phyloP scores from a whole-genome alignment of 2,329 filamentous ascomycete genomes.

The Talaromyces marneffei region DNA sequence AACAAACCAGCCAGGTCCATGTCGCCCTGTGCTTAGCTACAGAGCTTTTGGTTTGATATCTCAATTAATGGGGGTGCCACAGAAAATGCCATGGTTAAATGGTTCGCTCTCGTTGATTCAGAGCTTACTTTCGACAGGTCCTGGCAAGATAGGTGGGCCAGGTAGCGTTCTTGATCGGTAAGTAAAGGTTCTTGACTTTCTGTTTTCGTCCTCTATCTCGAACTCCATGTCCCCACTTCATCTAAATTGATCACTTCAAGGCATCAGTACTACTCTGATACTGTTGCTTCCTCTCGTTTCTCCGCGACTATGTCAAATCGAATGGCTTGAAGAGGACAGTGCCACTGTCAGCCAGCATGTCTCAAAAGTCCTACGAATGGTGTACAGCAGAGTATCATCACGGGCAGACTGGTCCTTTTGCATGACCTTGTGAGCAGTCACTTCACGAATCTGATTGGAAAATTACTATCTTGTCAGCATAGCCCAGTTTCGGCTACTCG shows the following conservation, averaged over 20 bases:
- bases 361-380: slow-evolving; percentile 1
- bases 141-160: slow-evolving; percentile 66
- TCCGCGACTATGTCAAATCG: neutral
- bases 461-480: slow-evolving; percentile 13
- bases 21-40: slow-evolving; percentile 65
- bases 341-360: neutral
- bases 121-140: slow-evolving; percentile 65
- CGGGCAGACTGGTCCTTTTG: neutral
- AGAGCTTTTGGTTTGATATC: slow-evolving; percentile 68
- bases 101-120: slow-evolving; percentile 71
- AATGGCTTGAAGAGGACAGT: neutral
- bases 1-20: slow-evolving; percentile 26
- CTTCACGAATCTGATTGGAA: slow-evolving; percentile 18
- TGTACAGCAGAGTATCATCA: neutral
- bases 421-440: neutral
- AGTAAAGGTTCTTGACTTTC: slow-evolving; percentile 41
- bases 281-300: neutral
- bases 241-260: neutral
- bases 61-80: slow-evolving; percentile 65
- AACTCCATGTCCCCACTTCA: neutral
- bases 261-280: neutral
- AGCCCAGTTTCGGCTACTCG: slow-evolving; percentile 39
- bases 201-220: slow-evolving; percentile 25
- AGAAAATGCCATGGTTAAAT: slow-evolving; percentile 85
- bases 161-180: slow-evolving; percentile 87